Percentiles rank a stretch among this genome's conserved stretches.
Conservation (phyloP, 345 rosid genomes). For the Gossypium bickii region DNA sequence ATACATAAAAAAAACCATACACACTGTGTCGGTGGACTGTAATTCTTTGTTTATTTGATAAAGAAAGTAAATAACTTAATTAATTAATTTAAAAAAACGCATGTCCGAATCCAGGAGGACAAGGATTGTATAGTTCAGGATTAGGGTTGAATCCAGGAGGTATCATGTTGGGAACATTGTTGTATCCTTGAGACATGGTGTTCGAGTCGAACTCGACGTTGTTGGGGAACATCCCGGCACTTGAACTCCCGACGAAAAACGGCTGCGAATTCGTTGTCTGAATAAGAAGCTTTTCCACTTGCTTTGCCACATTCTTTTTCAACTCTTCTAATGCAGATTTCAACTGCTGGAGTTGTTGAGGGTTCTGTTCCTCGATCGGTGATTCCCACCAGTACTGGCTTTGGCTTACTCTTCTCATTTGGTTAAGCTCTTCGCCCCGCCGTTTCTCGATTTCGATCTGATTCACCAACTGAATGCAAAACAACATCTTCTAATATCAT, state of each 20-base stretch:
- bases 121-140: neutral
- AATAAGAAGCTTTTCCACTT: conserved; percentile 27
- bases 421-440: conserved; percentile 33
- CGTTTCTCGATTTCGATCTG: conserved; percentile 41
- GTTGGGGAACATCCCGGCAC: neutral
- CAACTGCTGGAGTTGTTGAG: conserved; percentile 33
- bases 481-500: neutral
- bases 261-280: conserved; percentile 9
- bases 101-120: conserved; percentile 13
- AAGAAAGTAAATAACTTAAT: neutral
- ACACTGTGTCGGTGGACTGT: neutral
- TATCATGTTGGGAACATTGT: neutral
- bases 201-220: conserved; percentile 15
- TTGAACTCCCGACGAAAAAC: conserved; percentile 20
- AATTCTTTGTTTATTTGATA: neutral
- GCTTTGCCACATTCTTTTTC: conserved; percentile 29
- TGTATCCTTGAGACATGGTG: conserved; percentile 13
- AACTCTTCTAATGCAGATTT: conserved; percentile 33
- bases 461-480: conserved; percentile 15
- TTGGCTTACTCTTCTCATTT: conserved; percentile 20
- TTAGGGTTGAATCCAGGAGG: neutral
- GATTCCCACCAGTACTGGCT: conserved; percentile 43
- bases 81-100: neutral
- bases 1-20: neutral
- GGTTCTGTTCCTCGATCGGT: conserved; percentile 28